Evolutionary conservation across 257 asterid species (phyloP), one percentile per base, ranked within the genome.

Genomic region (Plectranthus barbatus): DNA sequence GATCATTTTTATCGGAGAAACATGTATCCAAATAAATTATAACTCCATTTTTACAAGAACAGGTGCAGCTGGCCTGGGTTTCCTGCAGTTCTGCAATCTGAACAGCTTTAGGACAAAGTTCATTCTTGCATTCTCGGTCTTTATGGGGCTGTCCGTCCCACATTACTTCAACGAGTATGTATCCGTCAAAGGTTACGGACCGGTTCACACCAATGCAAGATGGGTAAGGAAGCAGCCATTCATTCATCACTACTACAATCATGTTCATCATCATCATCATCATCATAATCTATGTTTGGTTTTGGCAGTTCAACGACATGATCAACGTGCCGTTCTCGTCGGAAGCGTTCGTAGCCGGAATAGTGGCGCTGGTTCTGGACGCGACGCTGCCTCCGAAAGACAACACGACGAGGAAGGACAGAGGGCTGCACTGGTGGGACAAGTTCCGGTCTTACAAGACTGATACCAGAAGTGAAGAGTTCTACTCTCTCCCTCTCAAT

Each of bases 361-460:
- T 80, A 5, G 17, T 89, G 76, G 97, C 92, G 0, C 62, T 86
- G 50, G 41, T 85, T 45, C 67, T 93, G 73, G 99, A 93, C 56
- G 66, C 62, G 46, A 82, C 94, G 0, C 48, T 93, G 74, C 87
- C 84, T 4, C 83, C 84, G 1, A 90, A 90, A 65, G 95, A 85
- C 74, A 62, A 41, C 19, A 26, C 84, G 24, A 68, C 81, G 33
- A 74, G 84, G 76, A 93, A 85, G 69, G 97, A 93, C 19, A 82
- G 97, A 40, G 99, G 99, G 20, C 69, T 85, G 96, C 91, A 81
- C 4, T 93, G 97, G 97, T 93, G 97, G 99, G 90, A 81, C 55
- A 93, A 70, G 70, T 90, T 89, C 77, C 64, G 78, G 52, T 85
- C 91, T 33, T 87, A 66, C 59, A 90, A 84, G 73, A 85, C 88